Base-by-base conservation (phyloP, 2,329 filamentous ascomycete species). In the Cytospora chrysosperma region DNA sequence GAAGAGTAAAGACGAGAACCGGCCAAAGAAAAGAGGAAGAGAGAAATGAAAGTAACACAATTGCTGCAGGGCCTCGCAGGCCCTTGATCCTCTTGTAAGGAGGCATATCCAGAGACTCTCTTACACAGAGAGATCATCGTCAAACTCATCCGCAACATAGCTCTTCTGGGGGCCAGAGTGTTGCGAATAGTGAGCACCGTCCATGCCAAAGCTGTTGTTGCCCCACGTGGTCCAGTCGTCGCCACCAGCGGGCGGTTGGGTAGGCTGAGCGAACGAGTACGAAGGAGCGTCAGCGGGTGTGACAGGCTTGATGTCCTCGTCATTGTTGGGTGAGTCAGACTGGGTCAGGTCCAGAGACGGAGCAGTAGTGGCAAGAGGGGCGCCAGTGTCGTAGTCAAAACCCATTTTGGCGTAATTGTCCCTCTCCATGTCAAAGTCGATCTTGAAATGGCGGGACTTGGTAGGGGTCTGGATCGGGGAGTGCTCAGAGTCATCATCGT, bases 261-360 rank as follows among this genome's bases (percentile, higher is more conserved):
- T 28, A 54, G 50, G n/a, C 9, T 61, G 51, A 49, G n/a, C 32
- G 30, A 61, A 61, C 2, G 58, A 61, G n/a, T n/a, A 55, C 1
- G 58, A 37, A 7, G 51, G 27, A 19, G 51, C 32, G 32, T 65
- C 52, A 37, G 19, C 50, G 26, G 59, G 55, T 2, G 52, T 56
- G 12, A 55, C 34, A 4, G 43, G 62, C 57, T 66, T 62, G 47
- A 61, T 51, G 30, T 47, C 55, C 15, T 62, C 55, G 19, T 56
- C 34, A 27, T 63, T 63, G 19, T 57, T 59, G 3, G 67, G 66
- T 4, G 68, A 67, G n/a, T 68, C 60, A 32, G 59, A 54, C 60
- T 68, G 66, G 50, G 66, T 69, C 47, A 67, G 51, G 27, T 69
- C 68, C 27, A 68, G 52, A 37, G 62, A 37, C 12, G 58, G 51